Percentiles rank a stretch among this genome's conserved stretches.
phyloP scores from a whole-genome alignment of 1,139 yeast genomes.

The Casaregolazyma suthepensis region DNA sequence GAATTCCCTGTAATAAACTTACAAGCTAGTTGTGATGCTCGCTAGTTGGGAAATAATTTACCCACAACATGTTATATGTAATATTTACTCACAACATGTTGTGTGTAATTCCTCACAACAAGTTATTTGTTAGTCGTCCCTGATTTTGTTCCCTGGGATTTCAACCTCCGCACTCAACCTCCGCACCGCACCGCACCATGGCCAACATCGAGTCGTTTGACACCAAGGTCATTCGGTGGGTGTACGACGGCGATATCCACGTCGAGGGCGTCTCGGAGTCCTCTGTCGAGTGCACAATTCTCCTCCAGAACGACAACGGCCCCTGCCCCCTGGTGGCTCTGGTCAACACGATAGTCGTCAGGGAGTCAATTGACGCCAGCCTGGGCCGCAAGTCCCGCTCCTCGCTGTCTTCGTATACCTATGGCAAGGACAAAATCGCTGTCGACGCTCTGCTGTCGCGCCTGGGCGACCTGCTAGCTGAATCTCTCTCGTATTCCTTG shows the following conservation, averaged over 20 bases:
- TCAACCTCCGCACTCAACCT: no score
- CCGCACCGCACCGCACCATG: slow-evolving; percentile 7
- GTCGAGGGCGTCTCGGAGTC: background rate
- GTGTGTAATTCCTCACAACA: no score
- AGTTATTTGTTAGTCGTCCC: no score
- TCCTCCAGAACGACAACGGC: slow-evolving; percentile 79
- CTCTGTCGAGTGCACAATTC: slow-evolving; percentile 30
- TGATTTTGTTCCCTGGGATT: no score
- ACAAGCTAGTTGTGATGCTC: no score
- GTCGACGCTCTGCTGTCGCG: slow-evolving; percentile 28
- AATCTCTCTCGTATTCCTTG: slow-evolving; percentile 22
- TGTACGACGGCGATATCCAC: background rate
- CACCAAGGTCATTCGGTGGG: slow-evolving; percentile 19
- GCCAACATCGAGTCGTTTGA: slow-evolving; percentile 18
- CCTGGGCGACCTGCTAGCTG: slow-evolving; percentile 37
- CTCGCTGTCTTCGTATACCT: slow-evolving; percentile 17
- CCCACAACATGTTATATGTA: no score
- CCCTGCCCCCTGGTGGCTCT: slow-evolving; percentile 89
- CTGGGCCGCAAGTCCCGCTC: background rate
- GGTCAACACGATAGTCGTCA: slow-evolving; percentile 52
- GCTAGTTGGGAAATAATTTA: no score
- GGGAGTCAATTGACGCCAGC: slow-evolving; percentile 2
- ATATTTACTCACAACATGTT: no score
- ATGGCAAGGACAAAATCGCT: slow-evolving; percentile 22
- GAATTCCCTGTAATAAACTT: no score